Base-by-base conservation (phyloP, 305 asterid species). In the Salvia sclarea region DNA sequence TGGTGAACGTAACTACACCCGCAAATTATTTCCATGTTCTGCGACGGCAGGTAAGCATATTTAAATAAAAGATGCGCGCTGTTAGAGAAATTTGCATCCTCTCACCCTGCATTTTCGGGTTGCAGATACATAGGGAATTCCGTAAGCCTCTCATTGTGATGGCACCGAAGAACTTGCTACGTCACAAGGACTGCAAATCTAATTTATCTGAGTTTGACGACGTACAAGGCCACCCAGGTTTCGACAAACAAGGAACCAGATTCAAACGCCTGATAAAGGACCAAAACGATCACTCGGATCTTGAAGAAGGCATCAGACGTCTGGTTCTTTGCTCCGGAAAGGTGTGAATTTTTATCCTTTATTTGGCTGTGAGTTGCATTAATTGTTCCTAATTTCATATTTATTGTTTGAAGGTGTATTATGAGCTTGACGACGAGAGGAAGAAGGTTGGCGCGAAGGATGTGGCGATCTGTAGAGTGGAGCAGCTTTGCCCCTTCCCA, bases 191-290 rank as follows among this genome's bases (percentile, higher is more conserved):
- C 63, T 90, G 96, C 84, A 88, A 87, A 76, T 93, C 97, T 44
- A 87, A 90, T 73, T 81, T 90, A 40, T 85, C 96, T 0, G 97
- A 93, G 88, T 93, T 93, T 52, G 98, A 93, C 33, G 96, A 93
- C 69, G 94, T 85, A 64, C 84, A 84, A 80, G 97, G 97, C 21
- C 98, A 93, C 79, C 91, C 96, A 37, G 97, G 98, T 69, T 93
- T 87, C 65, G 98, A 93, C 83, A 93, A 93, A 78, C 98, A 90
- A 82, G 98, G 98, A 55, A 93, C 98, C 75, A 84, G 98, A 73
- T 93, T 93, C 70, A 93, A 93, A 79, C 98, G 97, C 38, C 92
- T 90, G 9, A 90, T 93, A 43, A 93, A 93, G 80, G 98, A 93
- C 79, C 95, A 82, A 79, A 90, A 81, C 61, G 69, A 70, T 57